phyloP scores from a whole-genome alignment of 805 yeast species.

The Debaryomyces hansenii region DNA sequence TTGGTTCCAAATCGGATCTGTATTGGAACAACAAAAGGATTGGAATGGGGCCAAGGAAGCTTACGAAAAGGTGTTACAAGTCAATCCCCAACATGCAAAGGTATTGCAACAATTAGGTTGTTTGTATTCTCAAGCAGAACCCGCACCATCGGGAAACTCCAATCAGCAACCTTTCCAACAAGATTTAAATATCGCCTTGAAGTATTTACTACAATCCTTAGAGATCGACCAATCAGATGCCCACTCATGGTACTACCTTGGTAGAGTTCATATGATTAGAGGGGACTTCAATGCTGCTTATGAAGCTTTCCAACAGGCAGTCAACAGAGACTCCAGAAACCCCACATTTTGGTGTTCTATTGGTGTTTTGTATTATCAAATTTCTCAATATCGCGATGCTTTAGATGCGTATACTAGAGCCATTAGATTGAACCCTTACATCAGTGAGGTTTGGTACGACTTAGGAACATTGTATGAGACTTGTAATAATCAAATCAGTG shows the following conservation, averaged over 20 bases:
- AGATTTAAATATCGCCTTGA: conserved; percentile 80
- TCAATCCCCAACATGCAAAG: conserved; percentile 92
- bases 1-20: conserved; percentile 98
- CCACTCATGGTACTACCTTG: conserved; percentile 95
- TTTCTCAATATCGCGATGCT: conserved; percentile 94
- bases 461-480: conserved; percentile 96
- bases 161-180: conserved; percentile 59
- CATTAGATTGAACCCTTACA: conserved; percentile 90
- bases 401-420: conserved; percentile 97
- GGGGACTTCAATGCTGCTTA: conserved; percentile 95
- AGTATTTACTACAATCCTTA: conserved; percentile 79
- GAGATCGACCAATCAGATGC: conserved; percentile 91
- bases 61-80: conserved; percentile 85
- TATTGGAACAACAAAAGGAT: conserved; percentile 89
- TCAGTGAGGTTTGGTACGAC: conserved; percentile 98
- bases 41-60: conserved; percentile 93
- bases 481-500: conserved; percentile 91
- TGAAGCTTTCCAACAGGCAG: conserved; percentile 98
- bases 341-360: conserved; percentile 98
- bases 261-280: conserved; percentile 95
- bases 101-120: conserved; percentile 96
- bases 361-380: conserved; percentile 95
- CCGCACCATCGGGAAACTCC: conserved; percentile 16
- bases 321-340: conserved; percentile 91
- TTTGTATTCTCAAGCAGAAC: conserved; percentile 70